phyloP scores from a whole-genome alignment of 2,329 filamentous ascomycete species.

The Fusarium protoensiforme region DNA sequence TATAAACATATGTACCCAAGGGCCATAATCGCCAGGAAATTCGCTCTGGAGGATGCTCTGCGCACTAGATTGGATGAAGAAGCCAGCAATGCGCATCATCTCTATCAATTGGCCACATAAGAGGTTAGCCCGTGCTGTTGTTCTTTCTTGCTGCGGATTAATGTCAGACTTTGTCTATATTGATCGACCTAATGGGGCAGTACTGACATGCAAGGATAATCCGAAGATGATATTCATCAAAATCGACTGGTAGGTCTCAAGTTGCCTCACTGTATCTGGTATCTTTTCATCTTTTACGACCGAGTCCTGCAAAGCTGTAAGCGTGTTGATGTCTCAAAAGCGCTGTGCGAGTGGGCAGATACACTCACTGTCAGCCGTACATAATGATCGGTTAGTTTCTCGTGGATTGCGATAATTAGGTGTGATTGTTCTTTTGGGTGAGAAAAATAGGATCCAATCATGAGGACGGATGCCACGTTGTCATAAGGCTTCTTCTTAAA shows the following conservation, averaged over 20 bases:
- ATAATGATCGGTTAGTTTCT: not conserved
- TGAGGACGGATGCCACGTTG: not conserved
- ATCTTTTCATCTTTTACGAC: not conserved
- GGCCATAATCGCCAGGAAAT: no score
- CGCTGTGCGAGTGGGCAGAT: not conserved
- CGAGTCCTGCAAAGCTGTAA: not conserved
- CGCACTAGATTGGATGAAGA: not conserved
- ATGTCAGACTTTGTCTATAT: not conserved
- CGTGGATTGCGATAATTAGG: not conserved
- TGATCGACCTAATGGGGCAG: no score
- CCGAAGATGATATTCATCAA: not conserved
- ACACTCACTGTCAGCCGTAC: not conserved
- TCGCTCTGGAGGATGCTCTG: no score
- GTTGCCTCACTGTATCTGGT: not conserved
- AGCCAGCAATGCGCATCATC: not conserved
- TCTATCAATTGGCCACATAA: not conserved
- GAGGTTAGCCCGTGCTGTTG: not conserved
- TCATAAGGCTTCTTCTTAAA: not conserved
- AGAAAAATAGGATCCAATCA: not conserved
- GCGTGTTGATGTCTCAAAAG: not conserved
- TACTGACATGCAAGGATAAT: not conserved
- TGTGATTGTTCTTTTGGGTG: not conserved
- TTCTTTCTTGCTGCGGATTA: not conserved
- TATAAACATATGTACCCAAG: no score
- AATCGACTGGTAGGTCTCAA: not conserved